Base-by-base conservation (phyloP, 345 rosid genomes). In the Geranium rotundifolium region DNA sequence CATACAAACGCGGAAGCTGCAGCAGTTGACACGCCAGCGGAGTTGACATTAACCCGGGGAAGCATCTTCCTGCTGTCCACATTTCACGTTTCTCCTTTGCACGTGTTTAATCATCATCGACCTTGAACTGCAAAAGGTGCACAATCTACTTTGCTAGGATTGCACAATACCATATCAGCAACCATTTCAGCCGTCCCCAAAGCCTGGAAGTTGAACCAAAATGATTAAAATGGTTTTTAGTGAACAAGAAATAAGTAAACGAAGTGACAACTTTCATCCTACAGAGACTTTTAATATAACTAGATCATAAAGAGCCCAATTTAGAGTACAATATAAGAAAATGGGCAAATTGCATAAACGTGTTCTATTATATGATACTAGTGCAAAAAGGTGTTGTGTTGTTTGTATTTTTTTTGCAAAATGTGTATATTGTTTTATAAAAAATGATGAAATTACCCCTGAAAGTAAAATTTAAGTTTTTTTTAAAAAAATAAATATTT, bases 111-210 rank as follows among this genome's bases (percentile, higher is more conserved):
- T 46, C 78, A 74, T 58, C 76, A 79, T 59, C 80, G 77, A 61
- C 78, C 79, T 61, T 75, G 70, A 73, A 85, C 75, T 19, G 77
- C 57, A 80, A 89, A 91, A 63, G 82, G 62, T 39, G 82, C 64
- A 64, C 59, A 52, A 73, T 76, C 85, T 27, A 85, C 83, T 41
- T 67, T 61, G 8, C 71, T 65, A 63, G 86, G 74, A 60, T 79
- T 87, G 67, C 85, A 81, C 67, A 84, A 41, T 57, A 91, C 85
- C 85, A 89, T 85, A 67, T 87, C 89, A 60, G 71, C 76, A 64
- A 87, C 81, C 91, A 91, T 81, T 77, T 92, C 98, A 18, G 92
- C 93, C 57, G 96, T 89, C 50, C 89, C 95, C 67, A 87, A 75
- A 65, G 96, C 95, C 96, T 85, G 82, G 56, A 74, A 64, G 59